These are phyloP conservation scores for Deinandra increscens DNA, from an alignment of 129 eudicot species.

Conservation along the genomic window DNA sequence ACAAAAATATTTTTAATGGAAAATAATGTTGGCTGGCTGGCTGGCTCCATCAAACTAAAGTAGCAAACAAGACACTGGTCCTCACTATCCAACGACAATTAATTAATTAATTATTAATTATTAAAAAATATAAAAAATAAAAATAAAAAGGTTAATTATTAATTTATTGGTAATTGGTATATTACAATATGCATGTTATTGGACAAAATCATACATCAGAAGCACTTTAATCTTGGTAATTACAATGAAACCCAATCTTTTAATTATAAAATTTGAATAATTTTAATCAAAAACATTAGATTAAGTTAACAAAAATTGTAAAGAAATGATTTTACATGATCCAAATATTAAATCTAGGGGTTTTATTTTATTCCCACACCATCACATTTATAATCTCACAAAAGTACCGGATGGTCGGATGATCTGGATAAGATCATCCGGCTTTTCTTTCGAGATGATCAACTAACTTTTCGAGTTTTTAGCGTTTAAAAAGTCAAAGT, in stretches of 20 bases:
- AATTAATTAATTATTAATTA: slow-evolving; percentile 16
- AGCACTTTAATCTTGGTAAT: slow-evolving; percentile 23
- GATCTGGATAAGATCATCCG: too few species aligned
- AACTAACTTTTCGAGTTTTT: too few species aligned
- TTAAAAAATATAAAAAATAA: too few species aligned
- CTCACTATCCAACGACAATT: slow-evolving; percentile 13
- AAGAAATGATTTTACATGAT: not conserved
- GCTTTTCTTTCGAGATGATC: too few species aligned
- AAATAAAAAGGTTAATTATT: slow-evolving; percentile 4
- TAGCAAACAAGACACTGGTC: slow-evolving; percentile 31
- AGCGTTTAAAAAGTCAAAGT: too few species aligned
- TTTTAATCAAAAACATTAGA: not conserved
- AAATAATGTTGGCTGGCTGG: slow-evolving; percentile 14
- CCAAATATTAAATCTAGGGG: not conserved
- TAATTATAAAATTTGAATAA: not conserved
- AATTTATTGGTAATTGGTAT: slow-evolving; percentile 23
- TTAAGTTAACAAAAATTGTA: not conserved
- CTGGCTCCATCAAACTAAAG: slow-evolving; percentile 23
- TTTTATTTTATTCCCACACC: too few species aligned
- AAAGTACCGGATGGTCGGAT: too few species aligned
- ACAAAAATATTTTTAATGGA: not conserved
- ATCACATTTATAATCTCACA: too few species aligned
- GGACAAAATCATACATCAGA: slow-evolving; percentile 9
- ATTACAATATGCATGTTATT: slow-evolving; percentile 22
- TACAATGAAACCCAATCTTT: slow-evolving; percentile 27